A percentile compares a stretch with the other conserved stretches of the same genome.
These are phyloP conservation scores for Emmonsiellopsis sp. DNA, from an alignment of 2,329 filamentous ascomycete genomes.

Conservation along the genomic window DNA sequence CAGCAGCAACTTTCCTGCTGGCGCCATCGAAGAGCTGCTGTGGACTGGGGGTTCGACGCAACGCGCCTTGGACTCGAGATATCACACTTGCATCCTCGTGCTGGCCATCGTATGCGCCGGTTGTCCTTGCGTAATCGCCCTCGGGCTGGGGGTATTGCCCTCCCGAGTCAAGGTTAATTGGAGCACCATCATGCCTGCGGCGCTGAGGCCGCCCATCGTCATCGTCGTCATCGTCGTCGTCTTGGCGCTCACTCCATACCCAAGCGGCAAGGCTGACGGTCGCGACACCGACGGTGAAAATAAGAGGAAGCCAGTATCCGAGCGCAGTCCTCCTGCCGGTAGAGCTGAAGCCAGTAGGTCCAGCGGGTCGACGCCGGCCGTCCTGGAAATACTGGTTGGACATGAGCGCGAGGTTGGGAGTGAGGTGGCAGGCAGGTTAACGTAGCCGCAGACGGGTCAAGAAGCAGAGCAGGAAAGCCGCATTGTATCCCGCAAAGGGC, in stretches of 20 bases:
- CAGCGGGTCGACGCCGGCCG: slow-evolving; percentile 27
- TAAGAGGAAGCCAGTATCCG: slow-evolving; percentile 80
- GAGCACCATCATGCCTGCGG: slow-evolving; percentile 16
- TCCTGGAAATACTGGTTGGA: slow-evolving; percentile 29
- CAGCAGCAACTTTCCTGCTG: slow-evolving; percentile 69
- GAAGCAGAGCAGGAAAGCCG: neutral
- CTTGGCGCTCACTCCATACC: slow-evolving; percentile 83
- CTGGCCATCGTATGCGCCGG: slow-evolving; percentile 26
- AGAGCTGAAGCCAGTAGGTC: slow-evolving; percentile 32
- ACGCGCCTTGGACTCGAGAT: slow-evolving; percentile 67
- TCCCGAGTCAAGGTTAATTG: slow-evolving; percentile 18
- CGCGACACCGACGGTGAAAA: slow-evolving; percentile 76
- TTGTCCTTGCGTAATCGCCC: slow-evolving; percentile 24
- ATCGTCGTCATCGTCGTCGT: slow-evolving; percentile 56
- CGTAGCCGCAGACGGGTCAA: slow-evolving; percentile 19
- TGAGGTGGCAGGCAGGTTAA: slow-evolving; percentile 5
- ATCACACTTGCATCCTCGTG: slow-evolving; percentile 54
- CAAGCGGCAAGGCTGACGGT: slow-evolving; percentile 79
- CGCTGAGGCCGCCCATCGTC: slow-evolving; percentile 19
- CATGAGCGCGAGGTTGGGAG: slow-evolving; percentile 24
- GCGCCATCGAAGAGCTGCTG: slow-evolving; percentile 82
- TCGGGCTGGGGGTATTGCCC: slow-evolving; percentile 9
- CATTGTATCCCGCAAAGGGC: neutral
- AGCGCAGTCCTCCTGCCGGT: slow-evolving; percentile 32
- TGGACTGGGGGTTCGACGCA: slow-evolving; percentile 74